Evolutionary conservation across 306 rosid species (phyloP).

Genomic region (Calophaca sinica): DNA sequence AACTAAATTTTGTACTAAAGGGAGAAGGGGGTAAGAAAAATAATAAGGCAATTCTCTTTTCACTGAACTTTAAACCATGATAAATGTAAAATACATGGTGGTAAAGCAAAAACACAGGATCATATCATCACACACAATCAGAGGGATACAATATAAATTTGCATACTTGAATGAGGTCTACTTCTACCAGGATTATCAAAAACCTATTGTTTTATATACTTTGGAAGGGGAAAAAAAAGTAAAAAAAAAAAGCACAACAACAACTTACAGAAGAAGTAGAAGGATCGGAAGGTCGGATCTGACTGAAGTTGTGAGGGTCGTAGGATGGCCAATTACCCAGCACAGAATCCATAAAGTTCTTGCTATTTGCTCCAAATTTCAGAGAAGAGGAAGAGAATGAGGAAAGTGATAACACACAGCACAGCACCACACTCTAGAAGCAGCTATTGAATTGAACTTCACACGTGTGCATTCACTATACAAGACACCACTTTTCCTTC

Average conservation of each 20-base stretch:
- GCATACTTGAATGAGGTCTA: background rate
- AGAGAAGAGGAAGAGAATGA: background rate
- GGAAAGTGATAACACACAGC: background rate
- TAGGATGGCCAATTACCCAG: constrained; percentile 90
- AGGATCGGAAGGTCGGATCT: constrained; percentile 89
- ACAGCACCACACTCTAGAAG: constrained; percentile 19
- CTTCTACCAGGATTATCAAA: background rate
- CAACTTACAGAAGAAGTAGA: constrained; percentile 80
- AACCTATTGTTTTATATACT: constrained; percentile 47
- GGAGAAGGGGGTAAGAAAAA: background rate
- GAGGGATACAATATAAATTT: constrained; percentile 34
- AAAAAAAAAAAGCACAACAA: background rate
- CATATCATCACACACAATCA: constrained; percentile 4
- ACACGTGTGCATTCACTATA: constrained; percentile 33
- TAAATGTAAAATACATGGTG: background rate
- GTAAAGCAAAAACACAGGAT: constrained; percentile 10
- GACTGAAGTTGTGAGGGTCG: constrained; percentile 96
- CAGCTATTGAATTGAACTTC: constrained; percentile 36
- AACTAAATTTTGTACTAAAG: background rate
- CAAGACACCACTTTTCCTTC: too few relatives aligned
- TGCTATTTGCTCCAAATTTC: constrained; percentile 25
- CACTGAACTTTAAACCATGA: background rate
- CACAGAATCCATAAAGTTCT: constrained; percentile 70
- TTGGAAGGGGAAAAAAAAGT: too few relatives aligned
- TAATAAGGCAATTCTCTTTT: constrained; percentile 13